A percentile compares a stretch with the other conserved stretches of the same genome.
phyloP scores from a whole-genome alignment of 2,329 filamentous ascomycete genomes.

The Nemania abortiva region DNA sequence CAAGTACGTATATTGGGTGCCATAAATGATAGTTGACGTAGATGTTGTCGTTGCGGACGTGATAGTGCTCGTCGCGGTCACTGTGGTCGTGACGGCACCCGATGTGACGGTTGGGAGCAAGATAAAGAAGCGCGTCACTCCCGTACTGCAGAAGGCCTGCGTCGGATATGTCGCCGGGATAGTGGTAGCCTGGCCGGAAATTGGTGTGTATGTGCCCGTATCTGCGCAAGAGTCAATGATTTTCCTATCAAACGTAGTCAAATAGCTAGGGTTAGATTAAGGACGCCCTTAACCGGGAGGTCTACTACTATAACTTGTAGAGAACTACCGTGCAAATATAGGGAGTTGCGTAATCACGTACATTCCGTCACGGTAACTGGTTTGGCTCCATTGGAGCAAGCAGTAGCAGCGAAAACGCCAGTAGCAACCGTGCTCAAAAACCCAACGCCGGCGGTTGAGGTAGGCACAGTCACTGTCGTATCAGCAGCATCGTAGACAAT shows the following conservation, averaged over 20 bases:
- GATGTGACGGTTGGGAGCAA: slow-evolving; percentile 28
- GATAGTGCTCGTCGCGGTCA: slow-evolving; percentile 31
- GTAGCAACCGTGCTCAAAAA: slow-evolving; percentile 20
- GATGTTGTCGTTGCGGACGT: slow-evolving; percentile 15
- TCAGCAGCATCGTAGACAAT: background rate
- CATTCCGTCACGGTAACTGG: slow-evolving; percentile 30
- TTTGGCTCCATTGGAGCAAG: slow-evolving; percentile 28
- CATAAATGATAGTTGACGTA: slow-evolving; percentile 17
- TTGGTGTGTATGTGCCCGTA: slow-evolving; percentile 29
- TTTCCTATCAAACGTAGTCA: background rate
- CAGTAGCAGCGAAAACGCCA: slow-evolving; percentile 20
- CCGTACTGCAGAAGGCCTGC: slow-evolving; percentile 16
- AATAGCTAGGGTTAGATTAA: too few relatives aligned
- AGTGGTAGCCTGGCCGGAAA: slow-evolving; percentile 27
- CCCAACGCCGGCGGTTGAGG: slow-evolving; percentile 1
- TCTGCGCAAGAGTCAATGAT: slow-evolving; percentile 18
- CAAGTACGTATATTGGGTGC: slow-evolving; percentile 17
- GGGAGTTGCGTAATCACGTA: slow-evolving; percentile 4
- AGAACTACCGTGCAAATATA: background rate
- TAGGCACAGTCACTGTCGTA: slow-evolving; percentile 23
- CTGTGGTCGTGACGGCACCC: slow-evolving; percentile 18
- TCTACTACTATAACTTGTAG: background rate
- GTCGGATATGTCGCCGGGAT: slow-evolving; percentile 22
- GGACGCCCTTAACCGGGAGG: too few relatives aligned
- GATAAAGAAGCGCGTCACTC: background rate